phyloP scores from a whole-genome alignment of 768 basidiomycete genomes.

The Auricularia sp. region DNA sequence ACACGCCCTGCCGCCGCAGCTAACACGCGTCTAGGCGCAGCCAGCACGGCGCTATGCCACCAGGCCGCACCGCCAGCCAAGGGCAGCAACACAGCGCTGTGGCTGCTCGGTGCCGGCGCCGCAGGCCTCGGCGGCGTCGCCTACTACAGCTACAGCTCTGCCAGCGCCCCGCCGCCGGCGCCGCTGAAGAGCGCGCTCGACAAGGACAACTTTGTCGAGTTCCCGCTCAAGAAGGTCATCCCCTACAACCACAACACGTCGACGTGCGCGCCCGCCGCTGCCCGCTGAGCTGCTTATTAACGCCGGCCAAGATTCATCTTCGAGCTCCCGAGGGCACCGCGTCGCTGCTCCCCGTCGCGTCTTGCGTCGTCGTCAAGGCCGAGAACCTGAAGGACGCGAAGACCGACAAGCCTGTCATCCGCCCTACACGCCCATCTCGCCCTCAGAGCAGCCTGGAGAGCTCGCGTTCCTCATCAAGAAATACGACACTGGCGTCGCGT shows the following conservation, averaged over 20 bases:
- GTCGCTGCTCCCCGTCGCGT: slow-evolving; percentile 69
- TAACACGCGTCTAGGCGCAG: neutral
- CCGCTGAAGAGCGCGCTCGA: slow-evolving; percentile 59
- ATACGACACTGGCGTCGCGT: slow-evolving; percentile 73
- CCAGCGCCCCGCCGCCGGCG: slow-evolving; percentile 40
- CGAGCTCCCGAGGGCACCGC: slow-evolving; percentile 66
- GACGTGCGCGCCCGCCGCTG: slow-evolving; percentile 35
- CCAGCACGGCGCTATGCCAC: neutral
- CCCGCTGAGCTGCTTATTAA: slow-evolving; percentile 2
- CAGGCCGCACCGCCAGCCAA: neutral
- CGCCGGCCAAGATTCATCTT: slow-evolving; percentile 53
- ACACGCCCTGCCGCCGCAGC: neutral
- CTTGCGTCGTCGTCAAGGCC: slow-evolving; percentile 68
- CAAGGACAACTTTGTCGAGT: slow-evolving; percentile 64
- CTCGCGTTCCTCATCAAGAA: slow-evolving; percentile 78
- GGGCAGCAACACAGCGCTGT: neutral
- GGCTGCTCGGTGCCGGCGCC: neutral
- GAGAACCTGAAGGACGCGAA: slow-evolving; percentile 63
- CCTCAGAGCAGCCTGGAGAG: slow-evolving; percentile 64
- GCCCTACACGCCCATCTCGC: slow-evolving; percentile 89
- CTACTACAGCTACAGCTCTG: slow-evolving; percentile 23
- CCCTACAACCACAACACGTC: slow-evolving; percentile 95
- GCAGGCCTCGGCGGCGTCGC: neutral
- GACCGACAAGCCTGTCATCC: slow-evolving; percentile 69
- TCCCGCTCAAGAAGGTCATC: slow-evolving; percentile 70